A percentile compares a stretch with the other conserved stretches of the same genome.
phyloP scores from a whole-genome alignment of 257 asterid genomes.

The Nicotiana noctiflora region DNA sequence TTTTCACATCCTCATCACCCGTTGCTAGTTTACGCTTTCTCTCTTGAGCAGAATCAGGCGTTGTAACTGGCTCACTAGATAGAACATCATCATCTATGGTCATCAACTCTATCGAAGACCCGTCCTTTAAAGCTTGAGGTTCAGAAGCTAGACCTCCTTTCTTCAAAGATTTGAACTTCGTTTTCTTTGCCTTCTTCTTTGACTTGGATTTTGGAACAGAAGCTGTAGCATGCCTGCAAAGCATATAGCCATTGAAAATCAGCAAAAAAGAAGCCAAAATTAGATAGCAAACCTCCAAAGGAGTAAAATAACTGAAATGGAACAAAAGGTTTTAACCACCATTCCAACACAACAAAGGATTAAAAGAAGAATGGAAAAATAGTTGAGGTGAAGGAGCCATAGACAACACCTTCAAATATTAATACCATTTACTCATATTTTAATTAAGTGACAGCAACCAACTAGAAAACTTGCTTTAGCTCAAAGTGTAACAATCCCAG shows the following conservation, averaged over 20 bases:
- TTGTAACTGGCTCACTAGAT: constrained; percentile 48
- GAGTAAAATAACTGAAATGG: not conserved
- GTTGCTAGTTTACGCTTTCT: constrained; percentile 57
- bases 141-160: constrained; percentile 71
- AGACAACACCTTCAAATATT: not conserved
- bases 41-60: constrained; percentile 51
- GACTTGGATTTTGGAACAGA: constrained; percentile 51
- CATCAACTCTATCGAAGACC: constrained; percentile 53
- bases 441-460: not conserved
- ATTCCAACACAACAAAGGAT: not conserved
- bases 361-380: not conserved
- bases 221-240: constrained; percentile 44
- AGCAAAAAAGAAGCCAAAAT: not conserved
- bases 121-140: constrained; percentile 45
- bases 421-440: not conserved
- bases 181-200: constrained; percentile 78
- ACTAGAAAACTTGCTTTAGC: not conserved
- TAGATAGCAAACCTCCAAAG: not conserved
- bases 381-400: not conserved
- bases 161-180: constrained; percentile 92
- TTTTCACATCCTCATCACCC: constrained; percentile 50
- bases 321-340: not conserved
- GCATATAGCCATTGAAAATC: constrained; percentile 18
- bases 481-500: not conserved
- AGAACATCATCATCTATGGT: constrained; percentile 50